A percentile compares a stretch with the other conserved stretches of the same genome.
Conservation (phyloP, 495 filamentous ascomycete genomes). For the Neurospora sp. region DNA sequence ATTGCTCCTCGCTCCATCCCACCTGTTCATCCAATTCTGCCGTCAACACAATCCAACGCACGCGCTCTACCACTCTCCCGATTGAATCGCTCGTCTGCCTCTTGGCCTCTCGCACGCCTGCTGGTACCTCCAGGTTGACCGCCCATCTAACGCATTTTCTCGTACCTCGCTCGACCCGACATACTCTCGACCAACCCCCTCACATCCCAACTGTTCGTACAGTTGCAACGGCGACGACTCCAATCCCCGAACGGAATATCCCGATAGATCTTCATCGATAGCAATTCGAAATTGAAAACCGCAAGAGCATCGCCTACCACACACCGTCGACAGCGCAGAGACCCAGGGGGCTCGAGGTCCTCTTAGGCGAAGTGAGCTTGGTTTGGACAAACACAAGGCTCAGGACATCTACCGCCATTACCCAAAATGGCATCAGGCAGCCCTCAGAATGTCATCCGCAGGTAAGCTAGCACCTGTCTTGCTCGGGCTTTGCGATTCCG, state of each 20-base stretch:
- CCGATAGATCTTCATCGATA: not conserved
- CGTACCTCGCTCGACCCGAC: not conserved
- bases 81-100: not conserved
- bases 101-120: not conserved
- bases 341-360: not conserved
- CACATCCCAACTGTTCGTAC: not conserved
- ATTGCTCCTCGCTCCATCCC: not conserved
- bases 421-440: conserved; percentile 5
- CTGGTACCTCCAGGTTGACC: not conserved
- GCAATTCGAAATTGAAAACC: not conserved
- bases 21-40: not conserved
- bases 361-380: not conserved
- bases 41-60: not conserved
- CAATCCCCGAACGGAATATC: not conserved
- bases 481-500: not conserved
- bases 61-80: not conserved
- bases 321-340: not conserved
- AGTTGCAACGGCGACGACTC: not conserved
- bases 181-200: not conserved
- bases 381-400: not conserved
- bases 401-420: conserved; percentile 20
- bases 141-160: not conserved
- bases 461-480: conserved; percentile 10
- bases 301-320: not conserved
- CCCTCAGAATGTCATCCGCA: conserved; percentile 22